phyloP scores from a whole-genome alignment of 1,139 yeast species.

The Kazachstania sp. region DNA sequence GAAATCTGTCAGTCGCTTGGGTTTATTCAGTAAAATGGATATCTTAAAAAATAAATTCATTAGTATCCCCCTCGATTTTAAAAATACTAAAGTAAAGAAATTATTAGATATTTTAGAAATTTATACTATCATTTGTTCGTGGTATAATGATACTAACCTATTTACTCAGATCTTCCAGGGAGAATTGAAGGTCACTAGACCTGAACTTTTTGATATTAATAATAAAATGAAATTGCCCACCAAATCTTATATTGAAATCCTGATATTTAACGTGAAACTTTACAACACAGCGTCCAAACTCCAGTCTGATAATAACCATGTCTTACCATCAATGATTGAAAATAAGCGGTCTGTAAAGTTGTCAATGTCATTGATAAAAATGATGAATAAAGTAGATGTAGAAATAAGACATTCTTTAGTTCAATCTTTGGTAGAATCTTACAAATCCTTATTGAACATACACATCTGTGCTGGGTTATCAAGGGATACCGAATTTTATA shows the following conservation, averaged over 20 bases:
- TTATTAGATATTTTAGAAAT: slow-evolving; percentile 8
- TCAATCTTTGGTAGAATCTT: slow-evolving; percentile 32
- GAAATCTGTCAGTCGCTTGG: slow-evolving; percentile 13
- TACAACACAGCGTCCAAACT: slow-evolving; percentile 18
- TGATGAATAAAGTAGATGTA: slow-evolving; percentile 22
- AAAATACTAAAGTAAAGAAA: slow-evolving; percentile 9
- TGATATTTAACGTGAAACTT: slow-evolving; percentile 24
- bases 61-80: slow-evolving; percentile 4
- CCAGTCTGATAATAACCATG: slow-evolving; percentile 16
- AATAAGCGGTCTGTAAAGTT: slow-evolving; percentile 30
- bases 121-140: slow-evolving; percentile 6
- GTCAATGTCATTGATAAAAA: slow-evolving; percentile 29
- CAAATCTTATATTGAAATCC: slow-evolving; percentile 18
- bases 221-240: slow-evolving; percentile 17
- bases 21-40: slow-evolving; percentile 9
- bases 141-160: slow-evolving; percentile 11
- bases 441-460: slow-evolving; percentile 33
- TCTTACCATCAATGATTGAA: slow-evolving; percentile 27
- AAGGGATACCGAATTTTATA: slow-evolving; percentile 45
- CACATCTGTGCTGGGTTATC: slow-evolving; percentile 43
- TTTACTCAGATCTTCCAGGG: slow-evolving; percentile 15
- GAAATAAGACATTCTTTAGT: slow-evolving; percentile 36
- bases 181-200: slow-evolving; percentile 11
- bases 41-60: slow-evolving; percentile 6
- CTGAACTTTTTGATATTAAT: slow-evolving; percentile 22